These are phyloP conservation scores for Termitomyces sp. DNA, from an alignment of 768 basidiomycete genomes.

Conservation along the genomic window DNA sequence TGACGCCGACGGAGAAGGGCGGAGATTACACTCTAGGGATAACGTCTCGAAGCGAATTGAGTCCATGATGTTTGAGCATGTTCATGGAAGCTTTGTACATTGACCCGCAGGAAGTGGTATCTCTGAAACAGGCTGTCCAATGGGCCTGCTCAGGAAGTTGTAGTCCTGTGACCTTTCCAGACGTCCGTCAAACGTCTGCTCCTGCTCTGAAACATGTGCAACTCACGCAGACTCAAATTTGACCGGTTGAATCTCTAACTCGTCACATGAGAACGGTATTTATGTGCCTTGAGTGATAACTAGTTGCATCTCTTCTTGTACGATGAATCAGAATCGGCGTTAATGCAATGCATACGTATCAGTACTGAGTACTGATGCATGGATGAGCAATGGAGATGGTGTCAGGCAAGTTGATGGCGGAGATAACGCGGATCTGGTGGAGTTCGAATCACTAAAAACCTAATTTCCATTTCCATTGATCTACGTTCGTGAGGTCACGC, in stretches of 20 bases:
- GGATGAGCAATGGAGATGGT: not conserved
- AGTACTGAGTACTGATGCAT: too few relatives aligned
- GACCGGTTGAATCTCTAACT: not conserved
- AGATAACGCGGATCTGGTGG: slow-evolving; percentile 6
- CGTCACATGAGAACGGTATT: not conserved
- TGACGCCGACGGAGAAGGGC: not conserved
- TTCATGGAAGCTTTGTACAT: not conserved
- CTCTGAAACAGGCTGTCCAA: not conserved
- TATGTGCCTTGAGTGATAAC: not conserved
- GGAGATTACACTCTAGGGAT: not conserved
- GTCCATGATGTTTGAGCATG: not conserved
- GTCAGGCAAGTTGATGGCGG: slow-evolving; percentile 4
- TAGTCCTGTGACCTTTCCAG: not conserved
- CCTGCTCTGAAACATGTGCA: not conserved
- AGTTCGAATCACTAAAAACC: slow-evolving; percentile 11
- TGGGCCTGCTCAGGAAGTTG: not conserved
- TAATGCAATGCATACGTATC: too few relatives aligned
- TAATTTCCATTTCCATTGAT: slow-evolving; percentile 5
- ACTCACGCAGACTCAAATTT: not conserved
- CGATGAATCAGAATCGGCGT: not conserved
- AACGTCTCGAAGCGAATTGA: not conserved
- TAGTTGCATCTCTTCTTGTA: not conserved
- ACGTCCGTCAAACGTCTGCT: not conserved
- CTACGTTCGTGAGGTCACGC: not conserved
- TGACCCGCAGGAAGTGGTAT: not conserved